Conservation (phyloP, 805 yeast species). For the Debaryomyces tyrocola region DNA sequence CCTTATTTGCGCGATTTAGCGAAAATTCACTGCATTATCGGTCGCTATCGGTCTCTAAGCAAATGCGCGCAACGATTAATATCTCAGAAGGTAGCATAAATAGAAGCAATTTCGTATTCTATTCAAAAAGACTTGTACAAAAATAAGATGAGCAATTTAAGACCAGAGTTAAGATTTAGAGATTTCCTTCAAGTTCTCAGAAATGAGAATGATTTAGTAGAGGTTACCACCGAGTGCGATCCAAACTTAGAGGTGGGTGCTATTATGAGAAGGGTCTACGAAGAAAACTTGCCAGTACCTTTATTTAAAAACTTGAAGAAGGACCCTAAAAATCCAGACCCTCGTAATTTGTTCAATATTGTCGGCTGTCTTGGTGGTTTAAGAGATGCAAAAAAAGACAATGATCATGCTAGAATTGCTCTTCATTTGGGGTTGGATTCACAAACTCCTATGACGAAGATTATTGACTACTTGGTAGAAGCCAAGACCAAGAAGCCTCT, state of each 20-base stretch:
- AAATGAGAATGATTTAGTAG: slow-evolving; percentile 20
- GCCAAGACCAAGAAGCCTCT: slow-evolving; percentile 12
- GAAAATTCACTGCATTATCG: too few relatives aligned
- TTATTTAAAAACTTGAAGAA: slow-evolving; percentile 18
- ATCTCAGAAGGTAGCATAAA: too few relatives aligned
- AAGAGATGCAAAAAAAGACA: slow-evolving; percentile 8
- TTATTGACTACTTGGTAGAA: slow-evolving; percentile 18
- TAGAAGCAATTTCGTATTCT: too few relatives aligned
- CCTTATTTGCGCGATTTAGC: too few relatives aligned
- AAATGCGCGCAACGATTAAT: too few relatives aligned
- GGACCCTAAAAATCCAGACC: slow-evolving; percentile 5
- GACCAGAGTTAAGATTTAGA: slow-evolving; percentile 21
- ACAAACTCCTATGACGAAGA: slow-evolving; percentile 18
- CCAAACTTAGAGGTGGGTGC: slow-evolving; percentile 27
- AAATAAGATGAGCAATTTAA: slow-evolving; percentile 1
- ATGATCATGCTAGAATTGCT: slow-evolving; percentile 25
- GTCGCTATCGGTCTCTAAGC: too few relatives aligned
- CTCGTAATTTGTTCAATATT: slow-evolving; percentile 15
- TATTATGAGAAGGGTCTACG: slow-evolving; percentile 23
- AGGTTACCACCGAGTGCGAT: slow-evolving; percentile 19
- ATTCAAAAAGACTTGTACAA: too few relatives aligned
- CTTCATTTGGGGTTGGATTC: slow-evolving; percentile 19
- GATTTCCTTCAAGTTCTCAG: slow-evolving; percentile 20
- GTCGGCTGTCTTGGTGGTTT: slow-evolving; percentile 24
- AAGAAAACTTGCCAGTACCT: slow-evolving; percentile 20